phyloP scores from a whole-genome alignment of 163 green algal species.

The Coccomyxa subellipsoidea region DNA sequence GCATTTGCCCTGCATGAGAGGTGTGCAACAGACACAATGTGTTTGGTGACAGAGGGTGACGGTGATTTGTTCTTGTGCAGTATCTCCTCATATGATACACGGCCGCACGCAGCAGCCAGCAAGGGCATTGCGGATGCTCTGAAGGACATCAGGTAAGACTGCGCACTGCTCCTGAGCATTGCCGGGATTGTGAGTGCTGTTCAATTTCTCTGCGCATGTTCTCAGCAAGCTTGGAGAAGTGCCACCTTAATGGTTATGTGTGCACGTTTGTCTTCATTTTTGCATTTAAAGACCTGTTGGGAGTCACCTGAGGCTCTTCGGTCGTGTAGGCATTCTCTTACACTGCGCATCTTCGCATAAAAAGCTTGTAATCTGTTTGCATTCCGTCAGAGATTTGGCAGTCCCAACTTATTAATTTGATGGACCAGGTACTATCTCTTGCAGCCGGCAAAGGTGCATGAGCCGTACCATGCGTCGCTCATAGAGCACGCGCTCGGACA shows the following conservation, averaged over 20 bases:
- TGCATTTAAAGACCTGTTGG: no score
- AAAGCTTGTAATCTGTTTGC: not conserved
- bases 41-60: not conserved
- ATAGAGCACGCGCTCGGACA: not conserved
- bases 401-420: not conserved
- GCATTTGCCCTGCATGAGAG: not conserved
- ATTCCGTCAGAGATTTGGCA: not conserved
- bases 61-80: not conserved
- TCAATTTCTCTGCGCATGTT: not conserved
- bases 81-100: not conserved
- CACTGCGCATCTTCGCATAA: no score
- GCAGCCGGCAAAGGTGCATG: slow-evolving; percentile 9
- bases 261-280: no score
- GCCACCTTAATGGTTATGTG: no score
- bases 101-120: not conserved
- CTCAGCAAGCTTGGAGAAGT: not conserved
- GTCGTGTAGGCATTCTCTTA: no score
- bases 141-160: not conserved
- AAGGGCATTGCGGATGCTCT: not conserved
- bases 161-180: not conserved
- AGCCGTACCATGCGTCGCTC: not conserved
- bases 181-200: not conserved
- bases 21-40: not conserved
- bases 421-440: not conserved
- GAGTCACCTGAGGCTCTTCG: no score